Conservation (phyloP, 495 filamentous ascomycete species). For the Copromyces sp. region DNA sequence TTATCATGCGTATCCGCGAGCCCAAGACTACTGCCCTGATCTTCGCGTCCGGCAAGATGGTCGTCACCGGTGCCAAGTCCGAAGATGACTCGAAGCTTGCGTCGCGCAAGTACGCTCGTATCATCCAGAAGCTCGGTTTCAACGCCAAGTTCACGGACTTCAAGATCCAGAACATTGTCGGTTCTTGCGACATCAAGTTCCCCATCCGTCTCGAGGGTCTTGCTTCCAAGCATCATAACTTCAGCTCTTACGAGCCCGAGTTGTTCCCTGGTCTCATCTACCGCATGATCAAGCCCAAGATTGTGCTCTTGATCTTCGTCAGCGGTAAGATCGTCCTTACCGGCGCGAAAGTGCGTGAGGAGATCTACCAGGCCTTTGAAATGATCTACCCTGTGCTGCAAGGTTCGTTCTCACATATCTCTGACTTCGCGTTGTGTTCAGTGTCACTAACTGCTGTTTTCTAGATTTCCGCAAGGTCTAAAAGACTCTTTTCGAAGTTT, state of each 20-base stretch:
- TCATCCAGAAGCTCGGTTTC: constrained; percentile 99
- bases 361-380: constrained; percentile 98
- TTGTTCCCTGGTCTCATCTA: constrained; percentile 99
- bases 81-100: constrained; percentile 97
- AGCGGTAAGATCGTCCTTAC: constrained; percentile 98
- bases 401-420: constrained; percentile 43
- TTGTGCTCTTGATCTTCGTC: constrained; percentile 97
- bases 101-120: constrained; percentile 94
- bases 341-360: constrained; percentile 94
- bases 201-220: constrained; percentile 94
- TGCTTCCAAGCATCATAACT: constrained; percentile 94
- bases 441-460: constrained; percentile 7
- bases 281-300: constrained; percentile 99
- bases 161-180: constrained; percentile 99
- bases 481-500: constrained; percentile 4
- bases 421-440: not conserved
- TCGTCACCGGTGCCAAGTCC: constrained; percentile 96
- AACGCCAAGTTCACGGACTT: constrained; percentile 99
- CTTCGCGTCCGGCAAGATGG: constrained; percentile 99
- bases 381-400: constrained; percentile 98
- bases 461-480: constrained; percentile 43
- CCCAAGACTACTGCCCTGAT: constrained; percentile 97
- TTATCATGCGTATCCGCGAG: constrained; percentile 99
- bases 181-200: constrained; percentile 98
- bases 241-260: constrained; percentile 98